phyloP scores from a whole-genome alignment of 2,329 filamentous ascomycete genomes.

The Penicillium sp. region DNA sequence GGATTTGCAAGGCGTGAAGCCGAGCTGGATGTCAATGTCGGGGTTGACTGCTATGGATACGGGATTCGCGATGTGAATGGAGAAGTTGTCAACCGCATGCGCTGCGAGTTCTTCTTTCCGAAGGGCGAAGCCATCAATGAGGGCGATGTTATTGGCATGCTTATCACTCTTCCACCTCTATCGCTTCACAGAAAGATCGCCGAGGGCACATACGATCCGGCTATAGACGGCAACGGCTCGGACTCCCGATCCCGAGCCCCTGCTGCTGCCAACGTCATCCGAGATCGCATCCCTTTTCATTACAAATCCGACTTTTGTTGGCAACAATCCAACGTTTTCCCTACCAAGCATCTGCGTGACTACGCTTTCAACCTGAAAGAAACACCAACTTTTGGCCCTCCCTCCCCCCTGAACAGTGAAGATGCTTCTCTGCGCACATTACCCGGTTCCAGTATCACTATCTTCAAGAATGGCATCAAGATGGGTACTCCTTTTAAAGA shows the following conservation, averaged over 20 bases:
- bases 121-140: conserved; percentile 75
- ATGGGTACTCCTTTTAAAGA: conserved; percentile 87
- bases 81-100: conserved; percentile 88
- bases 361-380: conserved; percentile 48
- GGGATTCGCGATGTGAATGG: conserved; percentile 85
- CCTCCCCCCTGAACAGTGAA: conserved; percentile 62
- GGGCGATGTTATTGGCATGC: conserved; percentile 89
- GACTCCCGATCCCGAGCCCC: conserved; percentile 42
- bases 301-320: conserved; percentile 94
- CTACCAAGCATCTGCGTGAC: conserved; percentile 84
- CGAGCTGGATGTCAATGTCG: conserved; percentile 57
- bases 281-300: conserved; percentile 89
- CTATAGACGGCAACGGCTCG: conserved; percentile 58
- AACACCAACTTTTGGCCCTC: conserved; percentile 47
- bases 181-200: conserved; percentile 84
- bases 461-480: conserved; percentile 87
- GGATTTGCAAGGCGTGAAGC: conserved; percentile 49
- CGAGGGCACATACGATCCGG: conserved; percentile 80
- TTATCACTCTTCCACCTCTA: conserved; percentile 85
- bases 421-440: conserved; percentile 77
- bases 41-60: conserved; percentile 94
- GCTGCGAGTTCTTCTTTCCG: conserved; percentile 85
- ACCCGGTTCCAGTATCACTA: conserved; percentile 77
- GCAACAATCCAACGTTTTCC: conserved; percentile 63
- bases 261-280: conserved; percentile 76